Evolutionary conservation across 768 basidiomycete genomes (phyloP).

Genomic region (Lactifluus rugatus): DNA sequence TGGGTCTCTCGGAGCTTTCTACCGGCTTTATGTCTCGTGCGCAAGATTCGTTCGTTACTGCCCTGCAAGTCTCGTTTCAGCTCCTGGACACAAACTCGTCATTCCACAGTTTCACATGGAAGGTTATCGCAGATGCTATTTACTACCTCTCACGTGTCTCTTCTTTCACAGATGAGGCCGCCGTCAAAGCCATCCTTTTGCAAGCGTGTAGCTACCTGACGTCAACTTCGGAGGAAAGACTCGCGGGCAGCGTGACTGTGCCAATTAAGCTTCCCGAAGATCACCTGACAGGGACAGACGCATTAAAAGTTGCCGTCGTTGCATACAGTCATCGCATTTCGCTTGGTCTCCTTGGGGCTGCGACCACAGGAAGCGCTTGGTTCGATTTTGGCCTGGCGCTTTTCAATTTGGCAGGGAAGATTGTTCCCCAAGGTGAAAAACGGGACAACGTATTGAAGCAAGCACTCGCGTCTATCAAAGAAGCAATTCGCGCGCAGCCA

Average conservation of each 20-base stretch:
- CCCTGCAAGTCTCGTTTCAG: conserved; percentile 42
- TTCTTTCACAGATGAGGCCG: conserved; percentile 37
- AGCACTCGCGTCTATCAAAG: conserved; percentile 46
- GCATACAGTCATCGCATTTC: conserved; percentile 54
- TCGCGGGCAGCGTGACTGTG: conserved; percentile 33
- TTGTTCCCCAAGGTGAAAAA: conserved; percentile 25
- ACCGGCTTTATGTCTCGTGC: conserved; percentile 71
- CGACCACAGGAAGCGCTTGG: conserved; percentile 47
- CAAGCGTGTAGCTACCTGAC: conserved; percentile 32
- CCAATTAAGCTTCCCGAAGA: conserved; percentile 20
- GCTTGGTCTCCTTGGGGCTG: conserved; percentile 44
- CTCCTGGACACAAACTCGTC: conserved; percentile 46
- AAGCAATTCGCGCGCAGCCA: conserved; percentile 66
- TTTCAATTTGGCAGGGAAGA: conserved; percentile 35
- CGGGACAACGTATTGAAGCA: conserved; percentile 31
- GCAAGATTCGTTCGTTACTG: conserved; percentile 57
- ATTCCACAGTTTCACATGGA: conserved; percentile 74
- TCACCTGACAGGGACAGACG: conserved; percentile 26
- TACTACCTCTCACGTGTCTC: conserved; percentile 51
- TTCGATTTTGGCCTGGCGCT: conserved; percentile 66
- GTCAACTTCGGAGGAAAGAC: conserved; percentile 32
- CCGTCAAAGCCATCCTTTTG: conserved; percentile 29
- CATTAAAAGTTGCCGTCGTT: conserved; percentile 43
- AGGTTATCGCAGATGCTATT: conserved; percentile 67
- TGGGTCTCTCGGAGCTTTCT: conserved; percentile 52